Evolutionary conservation across 129 eudicot species (phyloP).

Genomic region (Mikania micrantha): DNA sequence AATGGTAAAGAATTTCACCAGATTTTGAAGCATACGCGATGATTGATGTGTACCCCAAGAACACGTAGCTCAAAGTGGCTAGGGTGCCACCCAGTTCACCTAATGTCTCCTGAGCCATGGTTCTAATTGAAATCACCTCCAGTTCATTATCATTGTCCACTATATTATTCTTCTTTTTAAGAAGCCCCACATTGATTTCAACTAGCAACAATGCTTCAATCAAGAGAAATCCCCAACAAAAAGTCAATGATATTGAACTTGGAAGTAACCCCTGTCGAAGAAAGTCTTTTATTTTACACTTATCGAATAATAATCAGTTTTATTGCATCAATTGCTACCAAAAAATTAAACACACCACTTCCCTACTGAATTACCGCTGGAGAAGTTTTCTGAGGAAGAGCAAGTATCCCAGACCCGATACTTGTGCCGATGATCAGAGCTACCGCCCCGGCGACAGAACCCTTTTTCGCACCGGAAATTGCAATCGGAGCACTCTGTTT

Average conservation of each 20-base stretch:
- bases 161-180: conserved; percentile 36
- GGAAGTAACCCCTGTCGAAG: conserved; percentile 67
- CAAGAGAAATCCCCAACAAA: conserved; percentile 89
- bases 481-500: conserved; percentile 23
- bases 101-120: conserved; percentile 89
- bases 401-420: conserved; percentile 86
- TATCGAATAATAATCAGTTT: neutral
- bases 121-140: conserved; percentile 73
- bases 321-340: neutral
- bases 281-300: neutral
- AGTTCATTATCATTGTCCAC: conserved; percentile 34
- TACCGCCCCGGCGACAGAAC: conserved; percentile 69
- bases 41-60: conserved; percentile 83
- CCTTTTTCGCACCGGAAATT: conserved; percentile 36
- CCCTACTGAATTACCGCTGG: conserved; percentile 48
- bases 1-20: conserved; percentile 68
- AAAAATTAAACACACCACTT: neutral
- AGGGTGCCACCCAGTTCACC: conserved; percentile 73
- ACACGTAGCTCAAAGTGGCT: conserved; percentile 62
- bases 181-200: conserved; percentile 69
- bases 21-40: conserved; percentile 77
- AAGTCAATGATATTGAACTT: conserved; percentile 60
- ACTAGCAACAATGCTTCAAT: conserved; percentile 72
- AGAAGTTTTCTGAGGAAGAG: conserved; percentile 75
- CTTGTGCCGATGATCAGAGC: conserved; percentile 82